Percentiles rank a stretch among this genome's conserved stretches.
Conservation (phyloP, 2,329 filamentous ascomycete species). For the Ramularia endophylla region DNA sequence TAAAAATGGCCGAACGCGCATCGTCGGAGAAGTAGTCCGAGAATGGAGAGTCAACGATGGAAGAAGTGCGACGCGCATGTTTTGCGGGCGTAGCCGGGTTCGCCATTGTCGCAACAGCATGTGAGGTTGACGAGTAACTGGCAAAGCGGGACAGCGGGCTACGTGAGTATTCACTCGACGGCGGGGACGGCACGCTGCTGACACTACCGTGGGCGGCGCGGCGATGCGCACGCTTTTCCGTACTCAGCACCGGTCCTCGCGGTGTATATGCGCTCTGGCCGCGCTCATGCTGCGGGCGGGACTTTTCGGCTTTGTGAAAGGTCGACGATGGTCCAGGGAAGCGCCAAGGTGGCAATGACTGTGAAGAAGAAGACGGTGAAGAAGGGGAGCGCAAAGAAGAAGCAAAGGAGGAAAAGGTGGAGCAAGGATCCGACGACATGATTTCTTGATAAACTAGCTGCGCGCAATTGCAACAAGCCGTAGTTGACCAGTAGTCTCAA, state of each 20-base stretch:
- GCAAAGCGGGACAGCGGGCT: conserved; percentile 16
- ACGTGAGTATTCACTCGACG: conserved; percentile 13
- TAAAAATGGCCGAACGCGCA: conserved; percentile 22
- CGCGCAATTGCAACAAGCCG: background rate
- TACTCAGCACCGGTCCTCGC: conserved; percentile 23
- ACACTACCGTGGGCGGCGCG: conserved; percentile 18
- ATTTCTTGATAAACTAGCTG: conserved; percentile 1
- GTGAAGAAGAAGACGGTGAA: conserved; percentile 1
- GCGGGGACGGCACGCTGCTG: conserved; percentile 10
- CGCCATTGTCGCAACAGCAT: conserved; percentile 6
- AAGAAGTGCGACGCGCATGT: conserved; percentile 14
- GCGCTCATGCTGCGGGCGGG: conserved; percentile 14
- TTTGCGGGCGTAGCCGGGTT: conserved; percentile 23
- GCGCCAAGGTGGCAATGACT: conserved; percentile 21
- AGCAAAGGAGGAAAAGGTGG: conserved; percentile 7
- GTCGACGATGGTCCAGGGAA: conserved; percentile 29
- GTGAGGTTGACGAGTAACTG: conserved; percentile 8
- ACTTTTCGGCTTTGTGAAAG: conserved; percentile 24
- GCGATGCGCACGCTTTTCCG: conserved; percentile 25
- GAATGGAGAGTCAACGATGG: conserved; percentile 33
- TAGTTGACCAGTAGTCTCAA: conserved; percentile 2
- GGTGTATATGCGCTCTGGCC: conserved; percentile 20
- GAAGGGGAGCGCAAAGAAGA: conserved; percentile 5
- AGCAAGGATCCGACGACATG: conserved; percentile 2
- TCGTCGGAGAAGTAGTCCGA: conserved; percentile 38